phyloP scores from a whole-genome alignment of 1,139 yeast species.

The Candida sanyaensis region DNA sequence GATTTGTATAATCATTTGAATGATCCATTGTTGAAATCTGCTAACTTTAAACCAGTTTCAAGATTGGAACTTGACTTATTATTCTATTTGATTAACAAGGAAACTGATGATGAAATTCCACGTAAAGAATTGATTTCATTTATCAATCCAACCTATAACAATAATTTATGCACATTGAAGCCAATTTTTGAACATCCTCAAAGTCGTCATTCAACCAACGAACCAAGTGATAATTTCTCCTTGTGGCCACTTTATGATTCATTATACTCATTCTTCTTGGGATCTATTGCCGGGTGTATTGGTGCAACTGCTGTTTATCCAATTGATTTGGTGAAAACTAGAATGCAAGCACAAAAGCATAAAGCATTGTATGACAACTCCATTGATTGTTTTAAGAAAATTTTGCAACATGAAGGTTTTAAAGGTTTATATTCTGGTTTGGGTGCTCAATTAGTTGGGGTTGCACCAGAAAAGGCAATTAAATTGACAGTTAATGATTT shows the following conservation, averaged over 20 bases:
- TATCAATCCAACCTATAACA: slow-evolving; percentile 47
- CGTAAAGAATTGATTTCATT: slow-evolving; percentile 54
- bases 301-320: slow-evolving; percentile 99
- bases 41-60: slow-evolving; percentile 52
- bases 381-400: slow-evolving; percentile 81
- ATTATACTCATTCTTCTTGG: slow-evolving; percentile 82
- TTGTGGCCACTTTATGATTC: slow-evolving; percentile 75
- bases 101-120: slow-evolving; percentile 48
- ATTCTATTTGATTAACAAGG: slow-evolving; percentile 46
- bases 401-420: slow-evolving; percentile 75
- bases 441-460: slow-evolving; percentile 94
- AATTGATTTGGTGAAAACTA: slow-evolving; percentile 91
- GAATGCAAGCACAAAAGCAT: slow-evolving; percentile 95
- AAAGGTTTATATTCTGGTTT: slow-evolving; percentile 92
- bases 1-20: slow-evolving; percentile 50
- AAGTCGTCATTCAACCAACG: slow-evolving; percentile 28
- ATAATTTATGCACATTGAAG: slow-evolving; percentile 34
- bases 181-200: slow-evolving; percentile 49
- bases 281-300: slow-evolving; percentile 95
- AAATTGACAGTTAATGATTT: slow-evolving; percentile 93
- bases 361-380: slow-evolving; percentile 77
- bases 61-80: slow-evolving; percentile 47
- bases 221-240: slow-evolving; percentile 42
- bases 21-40: slow-evolving; percentile 52
- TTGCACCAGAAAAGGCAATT: slow-evolving; percentile 98